phyloP scores from a whole-genome alignment of 1,284 basidiomycete species.

The Sutorius eximius region DNA sequence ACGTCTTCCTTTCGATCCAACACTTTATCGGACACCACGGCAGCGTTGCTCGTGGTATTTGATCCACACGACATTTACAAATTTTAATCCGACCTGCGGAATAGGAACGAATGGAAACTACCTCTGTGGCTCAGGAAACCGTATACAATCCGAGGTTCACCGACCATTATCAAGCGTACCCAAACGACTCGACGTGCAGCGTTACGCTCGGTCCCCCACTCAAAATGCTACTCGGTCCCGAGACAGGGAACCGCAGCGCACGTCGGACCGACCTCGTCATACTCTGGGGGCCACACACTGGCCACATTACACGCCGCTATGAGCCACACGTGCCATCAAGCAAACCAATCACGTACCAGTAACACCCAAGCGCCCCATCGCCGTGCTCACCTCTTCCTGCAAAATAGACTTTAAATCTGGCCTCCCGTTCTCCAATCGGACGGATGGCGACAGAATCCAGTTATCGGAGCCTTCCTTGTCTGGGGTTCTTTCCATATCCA shows the following conservation, averaged over 20 bases:
- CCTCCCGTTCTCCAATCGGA: conserved; percentile 21
- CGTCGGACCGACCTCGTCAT: conserved; percentile 41
- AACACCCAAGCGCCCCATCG: conserved; percentile 30
- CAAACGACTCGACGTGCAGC: conserved; percentile 50
- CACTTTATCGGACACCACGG: too few species aligned
- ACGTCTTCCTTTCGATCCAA: background rate
- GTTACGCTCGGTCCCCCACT: conserved; percentile 46
- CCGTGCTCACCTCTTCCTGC: conserved; percentile 20
- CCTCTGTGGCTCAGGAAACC: background rate
- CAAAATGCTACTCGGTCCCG: conserved; percentile 38
- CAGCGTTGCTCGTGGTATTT: too few species aligned
- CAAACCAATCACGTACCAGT: conserved; percentile 19
- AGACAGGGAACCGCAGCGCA: conserved; percentile 40
- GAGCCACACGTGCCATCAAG: background rate
- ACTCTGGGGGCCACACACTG: conserved; percentile 50
- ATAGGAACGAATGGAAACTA: background rate
- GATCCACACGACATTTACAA: background rate
- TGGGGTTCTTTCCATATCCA: conserved; percentile 10
- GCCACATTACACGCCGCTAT: background rate
- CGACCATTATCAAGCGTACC: conserved; percentile 35
- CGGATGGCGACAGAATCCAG: conserved; percentile 11
- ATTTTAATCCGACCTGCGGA: background rate
- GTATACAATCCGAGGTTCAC: too few species aligned
- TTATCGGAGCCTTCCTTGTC: conserved; percentile 12
- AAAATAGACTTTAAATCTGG: conserved; percentile 25